phyloP scores from a whole-genome alignment of 768 basidiomycete genomes.

The Leccinum ochraceum region DNA sequence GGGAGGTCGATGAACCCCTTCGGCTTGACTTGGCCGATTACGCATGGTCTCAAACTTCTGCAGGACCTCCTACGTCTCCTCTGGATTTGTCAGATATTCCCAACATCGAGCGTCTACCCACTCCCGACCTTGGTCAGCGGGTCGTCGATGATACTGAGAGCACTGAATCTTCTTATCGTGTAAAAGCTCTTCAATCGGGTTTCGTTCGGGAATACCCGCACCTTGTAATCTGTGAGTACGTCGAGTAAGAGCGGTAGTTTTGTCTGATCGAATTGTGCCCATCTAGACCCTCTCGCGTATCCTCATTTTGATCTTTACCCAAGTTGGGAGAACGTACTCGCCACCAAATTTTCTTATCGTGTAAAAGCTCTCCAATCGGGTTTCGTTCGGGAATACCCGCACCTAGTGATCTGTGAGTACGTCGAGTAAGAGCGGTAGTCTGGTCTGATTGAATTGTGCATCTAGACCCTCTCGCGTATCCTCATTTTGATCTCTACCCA shows the following conservation, averaged over 20 bases:
- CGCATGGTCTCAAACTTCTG: conserved; percentile 68
- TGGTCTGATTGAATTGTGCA: conserved; percentile 8
- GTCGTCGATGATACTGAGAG: conserved; percentile 54
- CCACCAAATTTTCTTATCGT: background rate
- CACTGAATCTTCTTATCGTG: conserved; percentile 23
- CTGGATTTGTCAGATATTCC: conserved; percentile 38
- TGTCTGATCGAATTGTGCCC: conserved; percentile 6
- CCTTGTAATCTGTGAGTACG: conserved; percentile 31
- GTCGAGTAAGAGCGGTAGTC: background rate
- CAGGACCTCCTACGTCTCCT: conserved; percentile 55
- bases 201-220: conserved; percentile 23
- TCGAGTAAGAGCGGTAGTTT: background rate
- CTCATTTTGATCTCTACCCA: conserved; percentile 38
- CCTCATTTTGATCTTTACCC: conserved; percentile 39
- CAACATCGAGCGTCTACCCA: conserved; percentile 43
- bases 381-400: conserved; percentile 23
- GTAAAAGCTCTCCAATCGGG: conserved; percentile 55
- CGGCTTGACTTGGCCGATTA: conserved; percentile 66
- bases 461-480: conserved; percentile 28
- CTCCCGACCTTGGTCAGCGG: conserved; percentile 61
- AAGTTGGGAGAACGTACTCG: conserved; percentile 1
- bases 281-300: conserved; percentile 26
- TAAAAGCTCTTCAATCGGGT: conserved; percentile 55
- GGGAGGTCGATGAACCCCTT: conserved; percentile 34
- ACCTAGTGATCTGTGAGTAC: conserved; percentile 32